Conservation (phyloP, 768 basidiomycete species). For the Omphalotus guepiniiformis region DNA sequence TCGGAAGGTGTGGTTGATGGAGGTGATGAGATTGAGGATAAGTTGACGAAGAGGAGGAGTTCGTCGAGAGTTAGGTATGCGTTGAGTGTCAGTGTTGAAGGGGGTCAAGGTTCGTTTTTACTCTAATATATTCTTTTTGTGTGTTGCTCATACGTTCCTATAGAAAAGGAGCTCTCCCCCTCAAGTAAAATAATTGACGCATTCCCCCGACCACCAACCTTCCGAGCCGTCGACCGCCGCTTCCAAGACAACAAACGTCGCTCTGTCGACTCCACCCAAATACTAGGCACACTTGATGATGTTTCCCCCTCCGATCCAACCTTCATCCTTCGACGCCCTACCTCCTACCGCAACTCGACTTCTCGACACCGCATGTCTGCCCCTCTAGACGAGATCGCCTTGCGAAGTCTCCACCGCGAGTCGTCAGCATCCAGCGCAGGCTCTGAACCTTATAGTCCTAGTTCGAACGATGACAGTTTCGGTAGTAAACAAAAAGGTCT, state of each 20-base stretch:
- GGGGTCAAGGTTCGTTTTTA: slow-evolving; percentile 55
- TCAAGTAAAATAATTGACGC: slow-evolving; percentile 85
- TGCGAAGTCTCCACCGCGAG: slow-evolving; percentile 69
- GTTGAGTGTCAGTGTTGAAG: slow-evolving; percentile 54
- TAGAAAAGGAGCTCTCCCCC: slow-evolving; percentile 76
- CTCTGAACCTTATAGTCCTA: slow-evolving; percentile 1
- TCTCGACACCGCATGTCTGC: slow-evolving; percentile 70
- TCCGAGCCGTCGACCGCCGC: slow-evolving; percentile 58
- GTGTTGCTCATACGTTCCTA: slow-evolving; percentile 8
- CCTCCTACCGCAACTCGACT: slow-evolving; percentile 65
- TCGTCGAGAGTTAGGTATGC: slow-evolving; percentile 76
- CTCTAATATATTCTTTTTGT: slow-evolving; percentile 1
- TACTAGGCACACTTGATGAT: slow-evolving; percentile 71
- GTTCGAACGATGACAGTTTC: background rate
- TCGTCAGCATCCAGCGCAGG: slow-evolving; percentile 47
- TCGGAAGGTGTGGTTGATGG: slow-evolving; percentile 93
- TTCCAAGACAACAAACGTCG: slow-evolving; percentile 70
- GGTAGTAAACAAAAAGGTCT: slow-evolving; percentile 25
- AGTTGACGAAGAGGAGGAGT: slow-evolving; percentile 77
- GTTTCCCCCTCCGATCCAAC: slow-evolving; percentile 79
- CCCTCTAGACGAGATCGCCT: slow-evolving; percentile 79
- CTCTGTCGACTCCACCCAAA: slow-evolving; percentile 75
- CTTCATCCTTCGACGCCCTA: slow-evolving; percentile 85
- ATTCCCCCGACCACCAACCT: slow-evolving; percentile 68
- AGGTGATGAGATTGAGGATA: slow-evolving; percentile 97